These are phyloP conservation scores for Orbilia ellipsospora DNA, from an alignment of 2,329 filamentous ascomycete genomes.

Conservation along the genomic window DNA sequence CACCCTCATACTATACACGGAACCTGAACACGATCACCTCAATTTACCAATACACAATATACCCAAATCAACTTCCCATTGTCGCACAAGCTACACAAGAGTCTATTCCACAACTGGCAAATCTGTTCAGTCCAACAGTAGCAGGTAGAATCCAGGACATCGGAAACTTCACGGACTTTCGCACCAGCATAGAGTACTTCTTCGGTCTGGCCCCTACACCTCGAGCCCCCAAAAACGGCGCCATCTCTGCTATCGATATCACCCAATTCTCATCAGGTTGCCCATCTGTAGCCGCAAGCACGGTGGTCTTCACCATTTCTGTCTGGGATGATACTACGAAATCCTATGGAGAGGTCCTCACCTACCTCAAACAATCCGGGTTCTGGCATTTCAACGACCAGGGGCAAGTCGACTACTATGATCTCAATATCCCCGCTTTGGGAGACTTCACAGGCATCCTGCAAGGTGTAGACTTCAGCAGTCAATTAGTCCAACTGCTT, in stretches of 20 bases:
- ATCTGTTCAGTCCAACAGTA: constrained; percentile 62
- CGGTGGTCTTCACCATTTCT: constrained; percentile 27
- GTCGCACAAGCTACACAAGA: constrained; percentile 59
- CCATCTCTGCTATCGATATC: constrained; percentile 14
- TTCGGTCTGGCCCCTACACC: constrained; percentile 41
- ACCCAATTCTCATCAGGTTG: constrained; percentile 39
- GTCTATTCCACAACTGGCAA: constrained; percentile 60
- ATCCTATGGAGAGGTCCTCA: constrained; percentile 58
- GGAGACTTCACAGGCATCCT: constrained; percentile 61
- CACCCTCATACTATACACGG: constrained; percentile 16
- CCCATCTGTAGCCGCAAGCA: constrained; percentile 39
- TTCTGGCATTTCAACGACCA: constrained; percentile 66
- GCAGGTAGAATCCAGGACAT: constrained; percentile 64
- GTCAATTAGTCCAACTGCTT: constrained; percentile 58
- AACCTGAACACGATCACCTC: constrained; percentile 60
- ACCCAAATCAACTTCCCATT: constrained; percentile 62
- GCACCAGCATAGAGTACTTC: constrained; percentile 64
- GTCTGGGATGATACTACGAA: constrained; percentile 32
- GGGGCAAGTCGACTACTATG: constrained; percentile 64
- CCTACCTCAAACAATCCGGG: constrained; percentile 63
- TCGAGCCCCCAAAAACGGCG: constrained; percentile 3
- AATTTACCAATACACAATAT: constrained; percentile 64
- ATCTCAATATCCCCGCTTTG: constrained; percentile 64
- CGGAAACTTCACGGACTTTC: constrained; percentile 64
- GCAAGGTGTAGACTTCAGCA: constrained; percentile 59